Conservation (phyloP, 2,329 filamentous ascomycete species). For the Colletotrichum spaethianum region DNA sequence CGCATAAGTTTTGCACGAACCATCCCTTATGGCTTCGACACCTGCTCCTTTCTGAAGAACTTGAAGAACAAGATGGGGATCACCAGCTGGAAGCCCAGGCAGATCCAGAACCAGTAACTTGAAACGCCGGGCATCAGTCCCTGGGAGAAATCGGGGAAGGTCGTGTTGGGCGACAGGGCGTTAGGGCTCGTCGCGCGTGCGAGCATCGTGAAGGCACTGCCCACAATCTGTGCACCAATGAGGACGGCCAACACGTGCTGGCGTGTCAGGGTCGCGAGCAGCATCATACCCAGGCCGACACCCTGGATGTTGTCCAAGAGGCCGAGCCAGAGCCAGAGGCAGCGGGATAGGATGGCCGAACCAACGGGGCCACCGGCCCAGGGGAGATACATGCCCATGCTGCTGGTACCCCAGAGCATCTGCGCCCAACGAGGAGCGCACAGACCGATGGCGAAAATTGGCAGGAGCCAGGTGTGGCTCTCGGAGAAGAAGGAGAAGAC, state of each 20-base stretch:
- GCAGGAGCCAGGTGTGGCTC: constrained; percentile 76
- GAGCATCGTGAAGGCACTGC: constrained; percentile 73
- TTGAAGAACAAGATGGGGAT: constrained; percentile 71
- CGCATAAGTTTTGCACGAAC: constrained; percentile 16
- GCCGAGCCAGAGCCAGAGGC: constrained; percentile 73
- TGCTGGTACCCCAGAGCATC: constrained; percentile 75
- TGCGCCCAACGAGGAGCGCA: constrained; percentile 77
- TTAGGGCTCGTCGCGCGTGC: constrained; percentile 73
- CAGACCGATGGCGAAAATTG: constrained; percentile 77
- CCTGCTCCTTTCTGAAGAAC: constrained; percentile 72
- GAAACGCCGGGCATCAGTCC: constrained; percentile 60
- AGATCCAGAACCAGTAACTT: constrained; percentile 73
- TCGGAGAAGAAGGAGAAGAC: constrained; percentile 69
- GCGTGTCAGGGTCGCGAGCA: constrained; percentile 75
- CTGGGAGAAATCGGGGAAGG: constrained; percentile 73
- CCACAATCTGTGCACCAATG: constrained; percentile 73
- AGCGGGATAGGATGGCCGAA: constrained; percentile 70
- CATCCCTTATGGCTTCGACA: constrained; percentile 62
- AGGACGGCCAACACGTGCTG: constrained; percentile 76
- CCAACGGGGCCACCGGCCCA: constrained; percentile 69
- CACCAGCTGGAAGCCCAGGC: constrained; percentile 68
- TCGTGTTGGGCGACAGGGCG: constrained; percentile 71
- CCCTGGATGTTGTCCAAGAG: constrained; percentile 76
- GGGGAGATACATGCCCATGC: constrained; percentile 73
- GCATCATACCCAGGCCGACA: constrained; percentile 77